Evolutionary conservation across 352 stramenopile species (phyloP).

Genomic region (Globisporangium camurandrum): DNA sequence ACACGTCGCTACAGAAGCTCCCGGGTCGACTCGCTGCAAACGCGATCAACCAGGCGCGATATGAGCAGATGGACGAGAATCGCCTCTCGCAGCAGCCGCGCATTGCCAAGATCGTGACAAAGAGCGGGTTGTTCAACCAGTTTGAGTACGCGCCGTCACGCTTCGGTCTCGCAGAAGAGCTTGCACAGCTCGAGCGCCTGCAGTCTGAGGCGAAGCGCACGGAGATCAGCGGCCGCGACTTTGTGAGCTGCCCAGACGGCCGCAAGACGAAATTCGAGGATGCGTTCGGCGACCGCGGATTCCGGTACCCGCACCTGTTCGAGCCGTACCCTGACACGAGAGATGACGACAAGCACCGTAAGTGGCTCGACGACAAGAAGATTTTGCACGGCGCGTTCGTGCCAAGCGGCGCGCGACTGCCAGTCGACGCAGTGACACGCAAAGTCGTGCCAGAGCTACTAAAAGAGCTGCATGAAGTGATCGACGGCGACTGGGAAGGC

Average conservation of each 20-base stretch:
- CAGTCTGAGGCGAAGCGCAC: conserved; percentile 58
- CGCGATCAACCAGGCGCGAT: conserved; percentile 51
- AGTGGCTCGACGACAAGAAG: conserved; percentile 67
- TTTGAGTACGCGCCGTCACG: conserved; percentile 76
- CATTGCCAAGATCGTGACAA: conserved; percentile 41
- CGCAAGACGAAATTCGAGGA: conserved; percentile 68
- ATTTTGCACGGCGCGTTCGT: conserved; percentile 62
- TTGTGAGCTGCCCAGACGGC: conserved; percentile 40
- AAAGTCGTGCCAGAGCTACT: conserved; percentile 68
- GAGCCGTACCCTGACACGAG: conserved; percentile 53
- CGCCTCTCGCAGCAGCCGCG: conserved; percentile 30
- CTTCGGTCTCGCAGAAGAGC: conserved; percentile 50
- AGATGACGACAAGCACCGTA: conserved; percentile 47
- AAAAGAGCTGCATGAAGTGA: conserved; percentile 56
- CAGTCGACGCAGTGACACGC: conserved; percentile 50
- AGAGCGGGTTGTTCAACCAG: conserved; percentile 65
- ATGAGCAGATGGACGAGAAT: conserved; percentile 78
- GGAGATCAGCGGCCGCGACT: conserved; percentile 63
- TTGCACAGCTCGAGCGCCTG: conserved; percentile 59
- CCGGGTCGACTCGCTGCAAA: conserved; percentile 41
- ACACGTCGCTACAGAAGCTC: conserved; percentile 60
- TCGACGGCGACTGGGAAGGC: conserved; percentile 55
- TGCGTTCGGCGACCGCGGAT: conserved; percentile 44
- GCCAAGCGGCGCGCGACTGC: conserved; percentile 39
- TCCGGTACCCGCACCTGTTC: conserved; percentile 59